A percentile compares a stretch with the other conserved stretches of the same genome.
These are phyloP conservation scores for Gryganskiella cystojenkinii DNA, from an alignment of 192 early-diverging fungal species.

Conservation along the genomic window DNA sequence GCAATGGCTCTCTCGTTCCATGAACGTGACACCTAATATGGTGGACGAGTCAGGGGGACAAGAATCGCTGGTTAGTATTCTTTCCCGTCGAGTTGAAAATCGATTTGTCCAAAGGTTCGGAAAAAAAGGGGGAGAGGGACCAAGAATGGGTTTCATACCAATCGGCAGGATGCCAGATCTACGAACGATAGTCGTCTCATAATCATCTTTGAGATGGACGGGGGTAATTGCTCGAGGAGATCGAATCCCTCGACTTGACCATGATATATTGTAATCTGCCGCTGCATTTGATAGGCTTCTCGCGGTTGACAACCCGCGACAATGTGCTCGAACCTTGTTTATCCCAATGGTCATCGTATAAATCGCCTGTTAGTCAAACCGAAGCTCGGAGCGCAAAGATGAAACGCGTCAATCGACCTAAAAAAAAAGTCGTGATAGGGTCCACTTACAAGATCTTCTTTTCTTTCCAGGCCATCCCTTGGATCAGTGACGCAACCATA, in stretches of 20 bases:
- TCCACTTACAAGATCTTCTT: constrained; percentile 36
- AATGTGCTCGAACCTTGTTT: constrained; percentile 22
- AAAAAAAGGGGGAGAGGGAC: neutral
- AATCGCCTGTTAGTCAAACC: neutral
- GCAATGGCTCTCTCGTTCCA: constrained; percentile 19
- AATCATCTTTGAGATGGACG: constrained; percentile 3
- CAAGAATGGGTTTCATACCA: constrained; percentile 12
- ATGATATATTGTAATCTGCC: constrained; percentile 10
- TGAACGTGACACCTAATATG: constrained; percentile 23
- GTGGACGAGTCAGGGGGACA: neutral
- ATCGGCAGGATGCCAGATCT: constrained; percentile 30
- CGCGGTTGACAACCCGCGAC: constrained; percentile 22
- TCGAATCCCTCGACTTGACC: constrained; percentile 35
- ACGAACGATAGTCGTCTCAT: constrained; percentile 18
- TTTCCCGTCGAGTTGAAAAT: neutral
- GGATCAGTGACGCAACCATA: constrained; percentile 17
- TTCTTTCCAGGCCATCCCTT: constrained; percentile 26
- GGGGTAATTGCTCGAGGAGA: constrained; percentile 17
- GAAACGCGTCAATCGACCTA: neutral
- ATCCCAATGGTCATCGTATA: neutral
- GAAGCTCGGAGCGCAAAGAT: neutral
- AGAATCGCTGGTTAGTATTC: neutral
- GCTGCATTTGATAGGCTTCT: constrained; percentile 26
- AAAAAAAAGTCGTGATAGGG: neutral
- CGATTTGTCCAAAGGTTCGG: neutral